A percentile compares a stretch with the other conserved stretches of the same genome.
Evolutionary conservation across 352 stramenopile genomes (phyloP).

Genomic region (Phytopythium aichiense): DNA sequence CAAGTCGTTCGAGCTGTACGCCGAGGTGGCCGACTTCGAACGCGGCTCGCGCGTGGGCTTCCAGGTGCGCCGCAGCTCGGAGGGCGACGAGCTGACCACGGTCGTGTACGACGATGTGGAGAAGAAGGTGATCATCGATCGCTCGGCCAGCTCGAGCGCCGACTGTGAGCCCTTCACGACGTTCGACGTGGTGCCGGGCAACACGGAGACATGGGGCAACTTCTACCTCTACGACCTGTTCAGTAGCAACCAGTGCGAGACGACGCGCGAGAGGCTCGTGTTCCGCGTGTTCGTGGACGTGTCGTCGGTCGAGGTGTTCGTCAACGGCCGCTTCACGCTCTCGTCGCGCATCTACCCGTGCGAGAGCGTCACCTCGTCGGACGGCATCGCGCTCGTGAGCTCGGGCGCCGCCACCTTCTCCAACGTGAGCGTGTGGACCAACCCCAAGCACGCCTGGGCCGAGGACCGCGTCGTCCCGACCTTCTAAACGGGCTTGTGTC

Average conservation of each 20-base stretch:
- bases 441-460: slow-evolving; percentile 60
- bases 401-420: slow-evolving; percentile 45
- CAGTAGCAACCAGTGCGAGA: slow-evolving; percentile 27
- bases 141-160: slow-evolving; percentile 37
- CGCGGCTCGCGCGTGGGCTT: slow-evolving; percentile 50
- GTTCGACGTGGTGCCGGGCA: slow-evolving; percentile 23
- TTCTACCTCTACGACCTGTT: slow-evolving; percentile 63
- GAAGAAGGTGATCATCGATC: slow-evolving; percentile 62
- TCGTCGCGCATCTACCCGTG: slow-evolving; percentile 68
- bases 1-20: slow-evolving; percentile 49
- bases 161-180: slow-evolving; percentile 44
- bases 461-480: slow-evolving; percentile 26
- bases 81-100: slow-evolving; percentile 43
- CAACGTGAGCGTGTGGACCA: slow-evolving; percentile 61
- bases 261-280: slow-evolving; percentile 37
- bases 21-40: slow-evolving; percentile 38
- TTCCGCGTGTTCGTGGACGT: slow-evolving; percentile 71
- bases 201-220: slow-evolving; percentile 33
- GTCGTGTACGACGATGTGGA: slow-evolving; percentile 58
- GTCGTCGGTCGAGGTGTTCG: slow-evolving; percentile 65
- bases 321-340: slow-evolving; percentile 63
- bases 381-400: slow-evolving; percentile 49
- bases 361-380: slow-evolving; percentile 35
- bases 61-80: slow-evolving; percentile 42
- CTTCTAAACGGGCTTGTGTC: background rate